Percentiles rank a stretch among this genome's conserved stretches.
Evolutionary conservation across 2,329 filamentous ascomycete species (phyloP).

Genomic region (Tolypocladium inflatum): DNA sequence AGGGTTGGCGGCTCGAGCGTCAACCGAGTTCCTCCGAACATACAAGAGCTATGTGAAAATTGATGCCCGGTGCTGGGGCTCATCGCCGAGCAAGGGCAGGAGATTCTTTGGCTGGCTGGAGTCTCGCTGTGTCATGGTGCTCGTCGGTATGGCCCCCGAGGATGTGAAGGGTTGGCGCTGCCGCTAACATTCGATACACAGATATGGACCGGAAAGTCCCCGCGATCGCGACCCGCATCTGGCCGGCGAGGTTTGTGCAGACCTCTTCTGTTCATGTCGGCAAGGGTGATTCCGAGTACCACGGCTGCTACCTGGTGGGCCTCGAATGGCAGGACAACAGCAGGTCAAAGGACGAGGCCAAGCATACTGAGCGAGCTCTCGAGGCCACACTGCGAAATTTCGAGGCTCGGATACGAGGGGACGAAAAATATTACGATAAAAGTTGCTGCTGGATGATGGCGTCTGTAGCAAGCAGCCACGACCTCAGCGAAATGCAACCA

Average conservation of each 20-base stretch:
- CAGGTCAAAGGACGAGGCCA: slow-evolving; percentile 29
- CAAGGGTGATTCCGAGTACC: slow-evolving; percentile 34
- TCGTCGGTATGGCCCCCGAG: slow-evolving; percentile 36
- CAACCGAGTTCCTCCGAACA: slow-evolving; percentile 37
- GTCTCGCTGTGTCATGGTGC: slow-evolving; percentile 45
- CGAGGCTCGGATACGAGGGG: slow-evolving; percentile 34
- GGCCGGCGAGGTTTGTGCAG: slow-evolving; percentile 50
- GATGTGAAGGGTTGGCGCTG: slow-evolving; percentile 11
- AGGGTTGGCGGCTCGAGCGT: slow-evolving; percentile 11
- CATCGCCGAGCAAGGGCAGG: slow-evolving; percentile 42
- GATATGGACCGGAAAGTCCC: slow-evolving; percentile 46
- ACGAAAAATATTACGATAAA: slow-evolving; percentile 38
- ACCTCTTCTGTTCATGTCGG: slow-evolving; percentile 5
- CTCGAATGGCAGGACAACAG: slow-evolving; percentile 27
- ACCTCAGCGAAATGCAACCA: slow-evolving; percentile 31
- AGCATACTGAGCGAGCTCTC: slow-evolving; percentile 32
- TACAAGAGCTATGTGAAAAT: slow-evolving; percentile 51
- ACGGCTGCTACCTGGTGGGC: slow-evolving; percentile 54
- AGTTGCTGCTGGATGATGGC: slow-evolving; percentile 39
- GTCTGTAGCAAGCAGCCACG: slow-evolving; percentile 23
- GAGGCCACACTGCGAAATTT: slow-evolving; percentile 35
- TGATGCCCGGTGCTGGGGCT: slow-evolving; percentile 56
- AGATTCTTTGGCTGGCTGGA: slow-evolving; percentile 55
- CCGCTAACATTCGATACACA: slow-evolving; percentile 12
- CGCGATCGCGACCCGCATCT: slow-evolving; percentile 45